phyloP scores from a whole-genome alignment of 2,329 filamentous ascomycete genomes.

The Chaetomium globosum region DNA sequence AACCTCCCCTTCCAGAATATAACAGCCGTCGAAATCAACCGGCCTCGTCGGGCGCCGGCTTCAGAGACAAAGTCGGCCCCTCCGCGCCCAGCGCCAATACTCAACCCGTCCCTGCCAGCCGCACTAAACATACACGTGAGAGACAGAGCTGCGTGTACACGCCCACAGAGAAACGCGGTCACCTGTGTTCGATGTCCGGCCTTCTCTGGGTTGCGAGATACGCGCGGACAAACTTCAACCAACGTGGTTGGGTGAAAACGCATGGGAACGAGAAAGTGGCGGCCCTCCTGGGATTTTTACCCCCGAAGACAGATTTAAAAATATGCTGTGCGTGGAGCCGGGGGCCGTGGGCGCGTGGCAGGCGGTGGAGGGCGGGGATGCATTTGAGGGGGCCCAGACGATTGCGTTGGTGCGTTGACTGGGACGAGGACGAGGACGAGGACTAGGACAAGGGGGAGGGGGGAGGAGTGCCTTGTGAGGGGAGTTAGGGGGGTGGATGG shows the following conservation, averaged over 20 bases:
- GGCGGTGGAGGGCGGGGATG: conserved; percentile 77
- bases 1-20: conserved; percentile 66
- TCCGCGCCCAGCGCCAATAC: conserved; percentile 49
- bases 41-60: conserved; percentile 77
- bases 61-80: conserved; percentile 80
- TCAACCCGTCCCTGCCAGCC: conserved; percentile 51
- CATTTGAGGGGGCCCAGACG: conserved; percentile 64
- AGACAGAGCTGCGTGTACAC: conserved; percentile 90
- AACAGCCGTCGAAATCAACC: conserved; percentile 66
- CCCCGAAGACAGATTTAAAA: conserved; percentile 85
- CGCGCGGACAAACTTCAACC: conserved; percentile 81
- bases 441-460: neutral
- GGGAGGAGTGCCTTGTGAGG: neutral
- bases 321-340: conserved; percentile 94
- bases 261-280: conserved; percentile 84
- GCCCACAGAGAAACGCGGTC: conserved; percentile 63
- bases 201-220: conserved; percentile 70
- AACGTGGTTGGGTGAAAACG: conserved; percentile 98
- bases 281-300: conserved; percentile 73
- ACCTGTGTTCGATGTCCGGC: conserved; percentile 64
- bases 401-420: conserved; percentile 44
- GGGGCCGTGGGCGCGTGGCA: conserved; percentile 82
- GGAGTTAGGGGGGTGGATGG: neutral
- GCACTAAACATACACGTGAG: conserved; percentile 69
- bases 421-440: too few relatives aligned